These are phyloP conservation scores for Ammopiptanthus mongolicus DNA, from an alignment of 306 rosid genomes.

Conservation along the genomic window DNA sequence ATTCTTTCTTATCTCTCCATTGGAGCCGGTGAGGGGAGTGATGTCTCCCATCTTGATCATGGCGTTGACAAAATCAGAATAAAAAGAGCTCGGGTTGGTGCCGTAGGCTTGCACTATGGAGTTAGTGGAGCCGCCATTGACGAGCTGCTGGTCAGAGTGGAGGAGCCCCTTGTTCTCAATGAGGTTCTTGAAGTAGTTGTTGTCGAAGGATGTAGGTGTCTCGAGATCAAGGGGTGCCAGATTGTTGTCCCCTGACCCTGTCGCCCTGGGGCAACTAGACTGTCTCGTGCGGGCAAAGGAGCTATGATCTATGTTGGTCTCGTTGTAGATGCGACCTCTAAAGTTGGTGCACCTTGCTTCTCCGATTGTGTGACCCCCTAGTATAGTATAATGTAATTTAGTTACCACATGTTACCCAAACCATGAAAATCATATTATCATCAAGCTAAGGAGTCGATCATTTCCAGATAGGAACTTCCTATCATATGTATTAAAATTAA, in stretches of 20 bases:
- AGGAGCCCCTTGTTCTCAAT: slow-evolving; percentile 63
- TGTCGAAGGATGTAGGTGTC: slow-evolving; percentile 60
- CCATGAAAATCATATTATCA: not conserved
- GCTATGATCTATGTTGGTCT: slow-evolving; percentile 46
- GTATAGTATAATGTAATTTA: not conserved
- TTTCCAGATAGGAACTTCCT: no score
- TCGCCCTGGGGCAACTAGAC: slow-evolving; percentile 48
- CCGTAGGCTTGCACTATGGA: slow-evolving; percentile 47
- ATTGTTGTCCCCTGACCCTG: slow-evolving; percentile 81
- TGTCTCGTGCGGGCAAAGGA: slow-evolving; percentile 46
- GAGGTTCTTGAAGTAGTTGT: slow-evolving; percentile 66
- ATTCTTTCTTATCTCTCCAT: slow-evolving; percentile 69
- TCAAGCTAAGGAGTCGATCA: not conserved
- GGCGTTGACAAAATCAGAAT: slow-evolving; percentile 49
- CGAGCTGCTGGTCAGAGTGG: slow-evolving; percentile 80
- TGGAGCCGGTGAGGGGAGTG: slow-evolving; percentile 76
- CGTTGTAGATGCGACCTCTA: slow-evolving; percentile 60
- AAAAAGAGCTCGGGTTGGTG: slow-evolving; percentile 30
- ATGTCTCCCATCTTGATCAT: slow-evolving; percentile 89
- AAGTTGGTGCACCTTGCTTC: slow-evolving; percentile 73
- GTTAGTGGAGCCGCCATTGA: slow-evolving; percentile 69
- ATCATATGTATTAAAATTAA: no score
- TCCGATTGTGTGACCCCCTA: slow-evolving; percentile 85
- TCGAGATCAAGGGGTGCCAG: slow-evolving; percentile 70
- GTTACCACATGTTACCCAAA: not conserved